Evolutionary conservation across 352 stramenopile genomes (phyloP), one percentile per base, ranked within the genome.

Genomic region (Nothophytophthora sp.): DNA sequence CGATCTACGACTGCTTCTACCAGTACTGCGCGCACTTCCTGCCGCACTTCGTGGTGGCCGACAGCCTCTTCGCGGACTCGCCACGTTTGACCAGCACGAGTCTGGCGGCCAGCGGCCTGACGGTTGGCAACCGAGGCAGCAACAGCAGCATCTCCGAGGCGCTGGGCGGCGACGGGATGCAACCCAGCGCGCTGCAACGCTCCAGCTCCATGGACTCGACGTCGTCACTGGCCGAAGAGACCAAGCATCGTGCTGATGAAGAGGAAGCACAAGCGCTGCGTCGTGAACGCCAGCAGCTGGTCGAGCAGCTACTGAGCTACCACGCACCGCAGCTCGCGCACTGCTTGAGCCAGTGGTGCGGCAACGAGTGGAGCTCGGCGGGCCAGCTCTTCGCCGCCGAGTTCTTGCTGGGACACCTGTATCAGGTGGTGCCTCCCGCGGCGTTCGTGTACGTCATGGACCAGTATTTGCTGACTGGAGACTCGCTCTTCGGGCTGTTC

Each of bases 1-100:
- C 80, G 4, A 80, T 92, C 43, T 92, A 92, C 59, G 82, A 92
- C 67, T 92, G 82, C 63, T 92, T 90, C 42, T 92, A 92, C 58
- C 82, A 90, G 60, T 92, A 86, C 49, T 90, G 82, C 41, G 79
- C 80, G 24, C 71, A 65, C 24, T 90, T 86, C 35, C 38, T 92
- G 27, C 81, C 81, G 8, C 76, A 90, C 27, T 81, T 92, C 60
- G 74, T 92, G 8, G 81, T 75, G 19, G 67, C 56, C 3, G 73
- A 76, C 38, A 65, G 46, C 35, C 38, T 73, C 24, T 69, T 70
- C 23, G 50, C 60, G 7, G 50, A 74, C n/a, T 12, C 63, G 1
- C 42, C 51, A 0, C 33, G 51, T 5, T 19, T 50, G 10, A 38
- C 23, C 2, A 16, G 37, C 25, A n/a, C 37, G 16, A 4, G 47